Conservation (phyloP, 2,329 filamentous ascomycete species). For the Colletotrichum sp. region DNA sequence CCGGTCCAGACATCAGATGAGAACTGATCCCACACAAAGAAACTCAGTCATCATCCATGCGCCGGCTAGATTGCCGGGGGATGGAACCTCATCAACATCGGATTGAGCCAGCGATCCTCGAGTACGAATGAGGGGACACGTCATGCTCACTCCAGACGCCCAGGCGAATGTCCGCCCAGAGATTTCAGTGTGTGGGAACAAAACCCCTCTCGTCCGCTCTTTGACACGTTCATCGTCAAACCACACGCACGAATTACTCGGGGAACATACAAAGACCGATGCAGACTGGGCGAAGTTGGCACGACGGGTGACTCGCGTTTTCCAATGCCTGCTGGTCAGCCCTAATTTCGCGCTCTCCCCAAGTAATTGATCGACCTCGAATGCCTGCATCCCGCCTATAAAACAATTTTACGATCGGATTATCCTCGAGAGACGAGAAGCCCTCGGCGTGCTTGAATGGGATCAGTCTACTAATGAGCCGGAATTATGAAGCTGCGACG, state of each 20-base stretch:
- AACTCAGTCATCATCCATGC: constrained; percentile 11
- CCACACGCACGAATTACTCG: not conserved
- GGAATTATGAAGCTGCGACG: constrained; percentile 10
- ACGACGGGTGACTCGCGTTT: not conserved
- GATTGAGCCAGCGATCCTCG: not conserved
- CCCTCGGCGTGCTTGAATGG: not conserved
- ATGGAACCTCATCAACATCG: constrained; percentile 9
- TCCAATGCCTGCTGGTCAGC: not conserved
- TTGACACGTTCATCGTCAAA: not conserved
- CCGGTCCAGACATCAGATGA: constrained; percentile 6
- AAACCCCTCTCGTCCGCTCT: constrained; percentile 8
- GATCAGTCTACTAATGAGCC: constrained; percentile 10
- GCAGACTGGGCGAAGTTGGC: not conserved
- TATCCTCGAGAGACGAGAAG: not conserved
- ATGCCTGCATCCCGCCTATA: not conserved
- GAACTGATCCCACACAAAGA: constrained; percentile 5
- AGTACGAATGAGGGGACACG: constrained; percentile 3
- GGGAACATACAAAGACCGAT: not conserved
- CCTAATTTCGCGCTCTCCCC: not conserved
- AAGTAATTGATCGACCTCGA: not conserved
- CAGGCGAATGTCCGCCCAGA: not conserved
- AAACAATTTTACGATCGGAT: not conserved
- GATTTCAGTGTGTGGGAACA: not conserved
- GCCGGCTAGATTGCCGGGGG: not conserved
- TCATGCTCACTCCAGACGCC: not conserved